Evolutionary conservation across 345 rosid species (phyloP).

Genomic region (Moringa oleifera): DNA sequence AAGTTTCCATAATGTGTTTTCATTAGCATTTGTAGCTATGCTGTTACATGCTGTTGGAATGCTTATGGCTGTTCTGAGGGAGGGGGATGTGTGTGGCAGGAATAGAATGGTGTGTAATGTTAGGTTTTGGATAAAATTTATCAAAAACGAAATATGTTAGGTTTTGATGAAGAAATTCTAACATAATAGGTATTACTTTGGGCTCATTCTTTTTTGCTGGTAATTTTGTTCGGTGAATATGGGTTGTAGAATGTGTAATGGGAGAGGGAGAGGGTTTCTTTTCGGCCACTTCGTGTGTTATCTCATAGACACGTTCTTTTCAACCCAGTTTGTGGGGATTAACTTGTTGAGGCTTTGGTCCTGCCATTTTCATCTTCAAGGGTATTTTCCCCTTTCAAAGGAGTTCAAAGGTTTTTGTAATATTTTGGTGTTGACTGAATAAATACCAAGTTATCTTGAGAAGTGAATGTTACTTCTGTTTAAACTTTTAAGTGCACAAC

Average conservation of each 20-base stretch:
- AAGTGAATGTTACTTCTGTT: background rate
- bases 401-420: constrained; percentile 22
- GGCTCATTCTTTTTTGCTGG: constrained; percentile 7
- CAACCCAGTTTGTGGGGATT: constrained; percentile 25
- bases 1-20: constrained; percentile 9
- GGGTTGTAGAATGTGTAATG: constrained; percentile 34
- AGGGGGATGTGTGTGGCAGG: constrained; percentile 27
- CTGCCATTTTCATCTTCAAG: background rate
- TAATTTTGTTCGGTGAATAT: constrained; percentile 18
- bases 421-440: constrained; percentile 24
- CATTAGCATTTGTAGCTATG: constrained; percentile 17
- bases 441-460: constrained; percentile 9
- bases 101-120: constrained; percentile 27
- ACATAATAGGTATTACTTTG: constrained; percentile 27
- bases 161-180: constrained; percentile 23
- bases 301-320: constrained; percentile 33
- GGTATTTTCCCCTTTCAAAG: constrained; percentile 13
- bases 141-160: too few species aligned
- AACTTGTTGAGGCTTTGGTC: constrained; percentile 14
- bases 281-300: constrained; percentile 6
- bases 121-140: too few species aligned
- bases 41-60: constrained; percentile 24
- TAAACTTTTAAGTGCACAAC: background rate
- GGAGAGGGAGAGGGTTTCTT: constrained; percentile 22
- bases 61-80: constrained; percentile 20